Percentiles rank a stretch among this genome's conserved stretches.
Conservation (phyloP, 2,329 filamentous ascomycete species). For the Neofusicoccum laricinum region DNA sequence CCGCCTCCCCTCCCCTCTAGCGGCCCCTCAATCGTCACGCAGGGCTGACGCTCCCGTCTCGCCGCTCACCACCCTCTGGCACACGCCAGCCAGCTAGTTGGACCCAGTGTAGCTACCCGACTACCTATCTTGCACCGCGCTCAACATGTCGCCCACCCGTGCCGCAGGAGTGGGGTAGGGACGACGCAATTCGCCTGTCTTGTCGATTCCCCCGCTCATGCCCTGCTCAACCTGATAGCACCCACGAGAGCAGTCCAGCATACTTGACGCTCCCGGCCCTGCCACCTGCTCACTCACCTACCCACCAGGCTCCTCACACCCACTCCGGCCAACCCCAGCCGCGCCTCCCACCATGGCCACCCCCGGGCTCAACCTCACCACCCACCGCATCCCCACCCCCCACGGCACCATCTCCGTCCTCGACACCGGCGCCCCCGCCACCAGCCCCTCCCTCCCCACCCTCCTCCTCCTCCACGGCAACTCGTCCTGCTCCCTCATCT, state of each 20-base stretch:
- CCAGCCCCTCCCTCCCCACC: conserved; percentile 16
- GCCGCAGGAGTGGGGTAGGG: neutral
- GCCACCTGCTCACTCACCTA: neutral
- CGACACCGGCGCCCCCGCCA: neutral
- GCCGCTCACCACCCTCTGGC: neutral
- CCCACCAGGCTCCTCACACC: neutral
- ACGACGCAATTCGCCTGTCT: neutral
- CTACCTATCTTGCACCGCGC: too few species aligned
- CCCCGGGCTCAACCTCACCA: neutral
- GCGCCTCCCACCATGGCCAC: neutral
- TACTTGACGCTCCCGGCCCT: neutral
- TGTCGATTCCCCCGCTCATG: neutral
- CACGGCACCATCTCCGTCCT: conserved; percentile 10
- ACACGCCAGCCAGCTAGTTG: too few species aligned
- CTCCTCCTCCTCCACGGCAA: conserved; percentile 34
- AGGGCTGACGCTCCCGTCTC: neutral
- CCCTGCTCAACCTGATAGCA: neutral
- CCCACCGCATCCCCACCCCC: conserved; percentile 4
- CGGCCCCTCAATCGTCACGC: too few species aligned
- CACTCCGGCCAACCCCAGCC: too few species aligned
- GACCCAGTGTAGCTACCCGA: too few species aligned
- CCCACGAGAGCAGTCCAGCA: neutral
- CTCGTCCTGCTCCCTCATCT: conserved; percentile 28
- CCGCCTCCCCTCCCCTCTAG: too few species aligned
- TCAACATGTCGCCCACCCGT: neutral